phyloP scores from a whole-genome alignment of 2,329 filamentous ascomycete genomes.

The Nigrospora osmanthi region DNA sequence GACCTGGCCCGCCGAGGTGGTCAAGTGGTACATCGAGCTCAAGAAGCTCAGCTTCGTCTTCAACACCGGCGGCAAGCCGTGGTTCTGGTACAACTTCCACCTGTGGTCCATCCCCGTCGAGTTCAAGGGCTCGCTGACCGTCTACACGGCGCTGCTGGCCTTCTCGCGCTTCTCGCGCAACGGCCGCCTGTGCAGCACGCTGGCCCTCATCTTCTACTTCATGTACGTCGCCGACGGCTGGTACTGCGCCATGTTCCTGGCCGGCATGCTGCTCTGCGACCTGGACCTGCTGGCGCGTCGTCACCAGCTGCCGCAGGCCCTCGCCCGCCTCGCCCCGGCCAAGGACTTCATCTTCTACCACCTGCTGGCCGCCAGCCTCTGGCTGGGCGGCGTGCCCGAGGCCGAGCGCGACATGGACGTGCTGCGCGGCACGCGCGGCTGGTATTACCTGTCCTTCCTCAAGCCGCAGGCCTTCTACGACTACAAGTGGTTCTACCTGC shows the following conservation, averaged over 20 bases:
- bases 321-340: constrained; percentile 35
- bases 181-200: constrained; percentile 45
- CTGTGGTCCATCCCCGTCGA: constrained; percentile 59
- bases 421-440: constrained; percentile 48
- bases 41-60: constrained; percentile 66
- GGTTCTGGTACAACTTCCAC: constrained; percentile 51
- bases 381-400: constrained; percentile 54
- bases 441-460: constrained; percentile 51
- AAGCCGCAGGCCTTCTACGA: constrained; percentile 60
- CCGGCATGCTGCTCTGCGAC: constrained; percentile 55
- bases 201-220: constrained; percentile 53
- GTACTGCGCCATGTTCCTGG: constrained; percentile 51
- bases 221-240: constrained; percentile 60
- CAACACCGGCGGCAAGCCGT: constrained; percentile 46
- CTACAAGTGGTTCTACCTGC: constrained; percentile 62
- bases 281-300: constrained; percentile 46
- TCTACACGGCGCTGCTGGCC: constrained; percentile 50
- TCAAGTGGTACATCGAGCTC: constrained; percentile 42
- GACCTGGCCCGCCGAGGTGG: constrained; percentile 40
- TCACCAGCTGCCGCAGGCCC: constrained; percentile 40
- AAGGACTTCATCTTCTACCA: constrained; percentile 44
- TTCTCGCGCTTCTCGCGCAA: constrained; percentile 46
- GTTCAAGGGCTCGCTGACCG: constrained; percentile 54
- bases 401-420: constrained; percentile 36
- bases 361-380: constrained; percentile 43